Evolutionary conservation across 306 rosid species (phyloP).

Genomic region (Astragalus membranaceus): DNA sequence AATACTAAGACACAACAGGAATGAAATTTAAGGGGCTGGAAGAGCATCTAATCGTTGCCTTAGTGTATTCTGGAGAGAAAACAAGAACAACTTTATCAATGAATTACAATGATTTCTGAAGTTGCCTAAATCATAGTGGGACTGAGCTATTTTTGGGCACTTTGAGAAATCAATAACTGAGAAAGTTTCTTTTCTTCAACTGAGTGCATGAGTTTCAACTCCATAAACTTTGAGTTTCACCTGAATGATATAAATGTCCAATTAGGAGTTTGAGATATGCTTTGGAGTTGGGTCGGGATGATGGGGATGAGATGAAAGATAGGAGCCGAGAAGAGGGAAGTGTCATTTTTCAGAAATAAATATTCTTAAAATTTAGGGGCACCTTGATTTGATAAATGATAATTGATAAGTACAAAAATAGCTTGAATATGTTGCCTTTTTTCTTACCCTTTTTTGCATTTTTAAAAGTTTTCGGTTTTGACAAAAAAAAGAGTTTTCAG

Average conservation of each 20-base stretch:
- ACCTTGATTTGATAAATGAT: too few relatives aligned
- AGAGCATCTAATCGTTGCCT: conserved; percentile 36
- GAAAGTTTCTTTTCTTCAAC: conserved; percentile 85
- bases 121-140: conserved; percentile 54
- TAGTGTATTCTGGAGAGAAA: conserved; percentile 75
- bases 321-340: neutral
- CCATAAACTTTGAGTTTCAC: conserved; percentile 75
- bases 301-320: conserved; percentile 17
- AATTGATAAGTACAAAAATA: too few relatives aligned
- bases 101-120: conserved; percentile 71
- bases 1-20: conserved; percentile 4
- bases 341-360: conserved; percentile 8
- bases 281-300: neutral
- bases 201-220: conserved; percentile 64
- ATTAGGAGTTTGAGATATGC: conserved; percentile 65
- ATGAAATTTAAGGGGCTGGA: neutral
- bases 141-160: conserved; percentile 69
- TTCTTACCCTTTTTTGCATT: too few relatives aligned
- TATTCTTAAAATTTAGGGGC: neutral
- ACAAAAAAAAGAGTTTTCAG: too few relatives aligned
- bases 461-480: too few relatives aligned
- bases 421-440: too few relatives aligned
- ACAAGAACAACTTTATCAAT: conserved; percentile 86
- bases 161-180: conserved; percentile 78
- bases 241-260: conserved; percentile 88